phyloP scores from a whole-genome alignment of 2,329 filamentous ascomycete genomes.

The Podosphaera fusca region DNA sequence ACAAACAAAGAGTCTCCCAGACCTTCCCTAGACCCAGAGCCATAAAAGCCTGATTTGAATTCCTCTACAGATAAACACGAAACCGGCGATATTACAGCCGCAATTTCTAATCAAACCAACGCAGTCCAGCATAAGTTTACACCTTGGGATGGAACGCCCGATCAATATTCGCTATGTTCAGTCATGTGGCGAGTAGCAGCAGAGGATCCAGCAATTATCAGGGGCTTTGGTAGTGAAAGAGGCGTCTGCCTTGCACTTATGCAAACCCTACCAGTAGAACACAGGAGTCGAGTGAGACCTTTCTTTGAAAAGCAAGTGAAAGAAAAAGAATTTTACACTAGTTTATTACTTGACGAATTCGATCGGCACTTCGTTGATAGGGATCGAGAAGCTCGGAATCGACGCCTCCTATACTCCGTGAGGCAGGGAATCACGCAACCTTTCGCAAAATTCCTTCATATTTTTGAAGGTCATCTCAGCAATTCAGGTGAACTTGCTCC shows the following conservation, averaged over 20 bases:
- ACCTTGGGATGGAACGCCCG: neutral
- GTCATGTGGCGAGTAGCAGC: no score
- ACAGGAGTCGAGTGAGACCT: no score
- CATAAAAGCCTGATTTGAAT: neutral
- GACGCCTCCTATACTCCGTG: neutral
- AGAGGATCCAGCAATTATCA: no score
- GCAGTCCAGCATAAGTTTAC: conserved; percentile 1
- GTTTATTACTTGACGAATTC: no score
- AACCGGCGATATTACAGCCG: neutral
- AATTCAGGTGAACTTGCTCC: neutral
- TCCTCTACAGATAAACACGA: neutral
- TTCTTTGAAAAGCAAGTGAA: no score
- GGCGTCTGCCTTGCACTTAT: neutral
- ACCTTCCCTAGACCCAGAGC: neutral
- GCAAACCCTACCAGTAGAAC: neutral
- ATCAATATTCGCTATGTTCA: no score
- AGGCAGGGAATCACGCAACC: conserved; percentile 1
- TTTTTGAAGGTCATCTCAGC: neutral
- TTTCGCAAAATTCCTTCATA: no score
- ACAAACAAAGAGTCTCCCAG: no score
- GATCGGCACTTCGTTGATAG: no score
- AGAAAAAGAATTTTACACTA: no score
- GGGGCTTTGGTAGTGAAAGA: no score
- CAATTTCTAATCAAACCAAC: neutral
- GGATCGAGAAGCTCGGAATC: no score